Evolutionary conservation across 768 basidiomycete species (phyloP).

Genomic region (Suillus ampliporus): DNA sequence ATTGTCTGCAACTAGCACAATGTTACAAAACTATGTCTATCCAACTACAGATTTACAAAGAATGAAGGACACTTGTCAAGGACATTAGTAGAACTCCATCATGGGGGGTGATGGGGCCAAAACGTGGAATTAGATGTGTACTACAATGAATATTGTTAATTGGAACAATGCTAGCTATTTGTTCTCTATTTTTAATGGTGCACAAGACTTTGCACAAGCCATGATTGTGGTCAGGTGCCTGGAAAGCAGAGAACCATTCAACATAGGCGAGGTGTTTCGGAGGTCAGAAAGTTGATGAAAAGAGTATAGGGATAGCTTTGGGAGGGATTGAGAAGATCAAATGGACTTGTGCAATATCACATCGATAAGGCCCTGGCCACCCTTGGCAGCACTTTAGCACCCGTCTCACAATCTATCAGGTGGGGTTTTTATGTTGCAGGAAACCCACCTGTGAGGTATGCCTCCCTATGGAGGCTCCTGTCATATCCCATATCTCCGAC

Average conservation of each 20-base stretch:
- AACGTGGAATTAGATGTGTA: conserved; percentile 39
- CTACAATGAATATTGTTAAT: conserved; percentile 27
- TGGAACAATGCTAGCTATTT: no score
- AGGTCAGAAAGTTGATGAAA: conserved; percentile 18
- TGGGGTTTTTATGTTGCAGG: background rate
- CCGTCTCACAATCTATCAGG: background rate
- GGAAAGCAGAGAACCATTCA: conserved; percentile 28
- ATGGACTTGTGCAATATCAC: conserved; percentile 18
- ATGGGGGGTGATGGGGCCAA: conserved; percentile 32
- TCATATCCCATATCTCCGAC: no score
- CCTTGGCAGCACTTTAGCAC: no score
- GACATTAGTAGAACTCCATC: conserved; percentile 40
- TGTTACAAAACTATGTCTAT: conserved; percentile 32
- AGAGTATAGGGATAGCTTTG: conserved; percentile 20
- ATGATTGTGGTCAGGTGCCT: conserved; percentile 26
- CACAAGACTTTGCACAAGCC: conserved; percentile 31
- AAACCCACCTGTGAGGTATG: conserved; percentile 3
- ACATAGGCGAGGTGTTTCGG: conserved; percentile 20
- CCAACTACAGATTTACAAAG: conserved; percentile 37
- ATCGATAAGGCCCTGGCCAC: no score
- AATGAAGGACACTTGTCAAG: conserved; percentile 36
- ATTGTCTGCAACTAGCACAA: background rate
- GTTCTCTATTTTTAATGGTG: conserved; percentile 13
- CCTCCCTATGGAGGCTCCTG: background rate
- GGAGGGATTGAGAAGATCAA: conserved; percentile 12